Evolutionary conservation across 257 asterid species (phyloP).

Genomic region (Oldenlandia corymbosa): DNA sequence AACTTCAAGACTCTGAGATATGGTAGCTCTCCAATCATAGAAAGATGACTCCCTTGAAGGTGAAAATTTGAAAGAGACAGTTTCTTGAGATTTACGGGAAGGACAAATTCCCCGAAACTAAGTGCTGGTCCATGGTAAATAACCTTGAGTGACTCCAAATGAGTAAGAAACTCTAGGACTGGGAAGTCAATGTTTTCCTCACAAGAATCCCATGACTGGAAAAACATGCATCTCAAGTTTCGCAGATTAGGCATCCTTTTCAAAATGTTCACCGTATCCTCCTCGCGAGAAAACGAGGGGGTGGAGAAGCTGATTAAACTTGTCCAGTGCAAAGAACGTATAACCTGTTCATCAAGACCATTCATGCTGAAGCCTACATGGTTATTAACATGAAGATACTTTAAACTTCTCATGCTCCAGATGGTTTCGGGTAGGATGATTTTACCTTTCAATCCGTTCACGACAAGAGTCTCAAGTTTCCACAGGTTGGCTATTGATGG

Average conservation of each 20-base stretch:
- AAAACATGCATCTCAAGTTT: constrained; percentile 9
- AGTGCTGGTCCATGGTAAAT: background rate
- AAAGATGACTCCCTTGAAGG: constrained; percentile 1
- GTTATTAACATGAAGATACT: constrained; percentile 6
- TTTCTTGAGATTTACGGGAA: constrained; percentile 19
- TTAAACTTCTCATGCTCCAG: constrained; percentile 12
- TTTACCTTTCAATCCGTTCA: constrained; percentile 1
- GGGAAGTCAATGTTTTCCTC: constrained; percentile 2
- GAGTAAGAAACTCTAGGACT: background rate
- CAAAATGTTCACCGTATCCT: constrained; percentile 1
- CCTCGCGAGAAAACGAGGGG: background rate
- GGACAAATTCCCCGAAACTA: background rate
- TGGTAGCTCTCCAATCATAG: background rate
- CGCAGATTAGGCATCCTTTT: background rate
- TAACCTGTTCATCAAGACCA: background rate
- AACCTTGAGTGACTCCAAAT: constrained; percentile 14
- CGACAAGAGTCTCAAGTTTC: constrained; percentile 11
- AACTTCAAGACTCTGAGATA: constrained; percentile 12
- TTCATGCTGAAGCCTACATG: background rate
- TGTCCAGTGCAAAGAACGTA: background rate
- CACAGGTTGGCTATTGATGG: constrained; percentile 7
- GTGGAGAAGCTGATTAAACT: constrained; percentile 9
- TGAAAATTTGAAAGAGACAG: constrained; percentile 11
- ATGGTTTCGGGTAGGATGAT: background rate
- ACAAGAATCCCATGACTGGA: background rate